These are phyloP conservation scores for Flaveria linearis DNA, from an alignment of 129 eudicot species.

Conservation along the genomic window DNA sequence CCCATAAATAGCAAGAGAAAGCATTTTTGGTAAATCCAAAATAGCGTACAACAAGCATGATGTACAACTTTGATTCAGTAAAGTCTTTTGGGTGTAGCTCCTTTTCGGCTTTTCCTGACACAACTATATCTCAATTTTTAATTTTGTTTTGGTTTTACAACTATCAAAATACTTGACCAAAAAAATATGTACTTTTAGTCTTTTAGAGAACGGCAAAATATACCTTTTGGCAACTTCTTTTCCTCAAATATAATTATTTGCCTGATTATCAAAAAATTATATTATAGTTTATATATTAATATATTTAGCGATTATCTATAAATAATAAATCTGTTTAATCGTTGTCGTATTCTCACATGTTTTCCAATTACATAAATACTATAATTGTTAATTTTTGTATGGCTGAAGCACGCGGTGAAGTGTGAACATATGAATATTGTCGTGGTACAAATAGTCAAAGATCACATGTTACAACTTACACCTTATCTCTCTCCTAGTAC, in stretches of 20 bases:
- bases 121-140: not conserved
- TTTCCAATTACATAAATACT: not conserved
- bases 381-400: not conserved
- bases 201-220: conserved; percentile 1
- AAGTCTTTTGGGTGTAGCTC: not conserved
- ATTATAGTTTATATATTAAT: too few species aligned
- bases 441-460: conserved; percentile 1
- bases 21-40: too few species aligned
- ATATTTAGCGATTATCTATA: too few species aligned
- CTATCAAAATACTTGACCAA: not conserved
- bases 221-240: not conserved
- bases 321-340: not conserved
- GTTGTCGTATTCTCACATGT: conserved; percentile 1
- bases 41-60: too few species aligned
- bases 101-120: not conserved
- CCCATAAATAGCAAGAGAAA: too few species aligned
- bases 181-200: not conserved
- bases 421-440: not conserved
- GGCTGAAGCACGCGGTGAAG: too few species aligned
- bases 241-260: not conserved
- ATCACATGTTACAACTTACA: not conserved
- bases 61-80: too few species aligned
- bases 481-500: not conserved
- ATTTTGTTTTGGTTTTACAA: not conserved
- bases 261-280: not conserved